Evolutionary conservation across 148 eudicot species (phyloP).

Genomic region (Fagopyrum tataricum): DNA sequence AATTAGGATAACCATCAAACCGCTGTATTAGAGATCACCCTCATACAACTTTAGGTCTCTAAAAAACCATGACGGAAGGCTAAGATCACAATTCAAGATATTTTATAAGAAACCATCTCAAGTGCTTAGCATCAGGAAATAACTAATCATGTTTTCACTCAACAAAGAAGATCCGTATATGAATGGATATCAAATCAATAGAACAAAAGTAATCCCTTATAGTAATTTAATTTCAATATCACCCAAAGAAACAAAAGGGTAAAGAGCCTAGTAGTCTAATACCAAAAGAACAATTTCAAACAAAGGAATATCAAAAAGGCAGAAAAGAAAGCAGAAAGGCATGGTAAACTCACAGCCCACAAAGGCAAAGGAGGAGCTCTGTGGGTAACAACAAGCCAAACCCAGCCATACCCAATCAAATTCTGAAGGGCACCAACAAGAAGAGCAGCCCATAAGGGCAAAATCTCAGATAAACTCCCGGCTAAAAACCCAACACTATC

Average conservation of each 20-base stretch:
- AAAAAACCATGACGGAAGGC: not conserved
- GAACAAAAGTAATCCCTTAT: not conserved
- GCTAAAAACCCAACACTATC: conserved; percentile 95
- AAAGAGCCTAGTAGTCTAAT: not conserved
- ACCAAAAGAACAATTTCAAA: not conserved
- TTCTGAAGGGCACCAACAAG: conserved; percentile 89
- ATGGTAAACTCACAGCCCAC: conserved; percentile 69
- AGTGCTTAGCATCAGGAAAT: not conserved
- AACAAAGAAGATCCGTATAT: not conserved
- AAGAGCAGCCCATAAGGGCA: conserved; percentile 84
- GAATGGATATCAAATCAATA: not conserved
- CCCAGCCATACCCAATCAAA: conserved; percentile 84
- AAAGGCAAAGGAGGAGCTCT: conserved; percentile 67
- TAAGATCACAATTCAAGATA: not conserved
- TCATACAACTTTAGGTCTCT: not conserved
- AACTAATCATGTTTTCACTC: not conserved
- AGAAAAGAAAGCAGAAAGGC: not conserved
- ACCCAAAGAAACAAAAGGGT: conserved; percentile 1
- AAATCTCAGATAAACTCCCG: conserved; percentile 66
- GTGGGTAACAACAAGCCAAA: conserved; percentile 74
- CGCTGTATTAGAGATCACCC: not conserved
- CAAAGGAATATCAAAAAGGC: not conserved
- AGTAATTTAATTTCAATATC: not conserved
- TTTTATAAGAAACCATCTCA: not conserved
- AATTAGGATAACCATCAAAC: not conserved